Evolutionary conservation across 768 basidiomycete genomes (phyloP), one percentile per base, ranked within the genome.

Genomic region (Pholiota conissans): DNA sequence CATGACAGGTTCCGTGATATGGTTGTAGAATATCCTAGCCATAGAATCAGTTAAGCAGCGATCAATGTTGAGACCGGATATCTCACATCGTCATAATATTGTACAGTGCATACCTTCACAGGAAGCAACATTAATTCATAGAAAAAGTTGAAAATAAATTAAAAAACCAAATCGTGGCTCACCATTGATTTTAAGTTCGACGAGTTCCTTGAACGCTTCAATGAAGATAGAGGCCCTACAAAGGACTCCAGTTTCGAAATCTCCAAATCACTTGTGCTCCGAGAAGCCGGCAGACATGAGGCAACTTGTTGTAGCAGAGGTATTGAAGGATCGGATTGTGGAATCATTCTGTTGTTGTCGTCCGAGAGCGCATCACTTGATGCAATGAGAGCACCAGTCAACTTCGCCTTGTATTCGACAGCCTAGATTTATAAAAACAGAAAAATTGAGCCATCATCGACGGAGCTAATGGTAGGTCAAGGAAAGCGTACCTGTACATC

Each of bases 1-100:
- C 77, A 11, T 67, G 64, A 13, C 64, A 66, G 26, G 65, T 60
- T 30, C 57, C 54, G 30, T 67, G 67, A 61, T 69, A 71, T 14
- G 50, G 47, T 37, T 64, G 56, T 18, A 75, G 64, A 30, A 64
- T 60, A 40, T 68, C 68, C 74, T 76, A 49, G 13, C 54, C 11
- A 18, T 29, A 1, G 20, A 29, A 13, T 29, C 29, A 53, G 29
- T 54, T 22, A 52, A 46, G 9, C 11, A 37, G 14, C 16, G 26
- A 24, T 28, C 8, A 7, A 46, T n/a, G 16, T 18, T 40, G 34
- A 47, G 16, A 53, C 13, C 30, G n/a, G 13, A 18, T 13, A 18
- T 57, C 57, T 48, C 47, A 59, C 60, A 28, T 61, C 42, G 37
- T 24, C 35, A 10, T 49, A 24, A 13, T 37, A 26, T 13, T 49